phyloP scores from a whole-genome alignment of 1,284 basidiomycete genomes.

The Leucoagaricus sp. region DNA sequence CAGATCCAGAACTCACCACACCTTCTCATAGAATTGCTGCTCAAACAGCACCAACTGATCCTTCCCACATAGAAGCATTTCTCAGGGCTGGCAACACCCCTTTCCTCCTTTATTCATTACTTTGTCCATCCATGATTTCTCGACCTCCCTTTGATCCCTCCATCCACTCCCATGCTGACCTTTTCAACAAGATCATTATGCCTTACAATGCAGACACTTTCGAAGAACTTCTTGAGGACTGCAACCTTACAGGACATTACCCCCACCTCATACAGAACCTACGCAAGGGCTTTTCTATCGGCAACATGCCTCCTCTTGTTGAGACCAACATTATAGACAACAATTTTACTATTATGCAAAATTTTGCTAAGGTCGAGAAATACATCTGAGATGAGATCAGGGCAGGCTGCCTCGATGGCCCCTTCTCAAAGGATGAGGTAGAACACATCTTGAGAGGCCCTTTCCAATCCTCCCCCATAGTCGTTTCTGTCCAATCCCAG shows the following conservation, averaged over 20 bases:
- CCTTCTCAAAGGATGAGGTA: slow-evolving; percentile 30
- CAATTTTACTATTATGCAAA: slow-evolving; percentile 19
- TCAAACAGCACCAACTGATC: too few relatives aligned
- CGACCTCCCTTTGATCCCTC: slow-evolving; percentile 9
- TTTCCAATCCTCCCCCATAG: slow-evolving; percentile 26
- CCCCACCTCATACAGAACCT: slow-evolving; percentile 31
- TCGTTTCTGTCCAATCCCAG: slow-evolving; percentile 19
- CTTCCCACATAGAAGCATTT: too few relatives aligned
- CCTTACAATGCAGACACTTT: slow-evolving; percentile 27
- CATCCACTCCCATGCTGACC: background rate
- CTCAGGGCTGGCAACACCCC: too few relatives aligned
- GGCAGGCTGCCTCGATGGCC: slow-evolving; percentile 32
- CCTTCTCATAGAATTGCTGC: too few relatives aligned
- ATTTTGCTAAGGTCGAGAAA: slow-evolving; percentile 21
- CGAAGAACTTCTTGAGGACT: slow-evolving; percentile 14
- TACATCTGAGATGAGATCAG: slow-evolving; percentile 31
- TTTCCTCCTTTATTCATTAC: slow-evolving; percentile 16
- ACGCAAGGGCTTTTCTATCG: slow-evolving; percentile 34
- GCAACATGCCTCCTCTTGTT: slow-evolving; percentile 26
- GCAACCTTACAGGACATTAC: too few relatives aligned
- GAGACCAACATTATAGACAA: slow-evolving; percentile 28
- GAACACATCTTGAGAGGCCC: slow-evolving; percentile 29
- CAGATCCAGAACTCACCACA: too few relatives aligned
- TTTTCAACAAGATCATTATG: slow-evolving; percentile 18
- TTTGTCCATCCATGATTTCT: slow-evolving; percentile 2